These are phyloP conservation scores for Periglandula ipomoeae DNA, from an alignment of 2,329 filamentous ascomycete species.

Conservation along the genomic window DNA sequence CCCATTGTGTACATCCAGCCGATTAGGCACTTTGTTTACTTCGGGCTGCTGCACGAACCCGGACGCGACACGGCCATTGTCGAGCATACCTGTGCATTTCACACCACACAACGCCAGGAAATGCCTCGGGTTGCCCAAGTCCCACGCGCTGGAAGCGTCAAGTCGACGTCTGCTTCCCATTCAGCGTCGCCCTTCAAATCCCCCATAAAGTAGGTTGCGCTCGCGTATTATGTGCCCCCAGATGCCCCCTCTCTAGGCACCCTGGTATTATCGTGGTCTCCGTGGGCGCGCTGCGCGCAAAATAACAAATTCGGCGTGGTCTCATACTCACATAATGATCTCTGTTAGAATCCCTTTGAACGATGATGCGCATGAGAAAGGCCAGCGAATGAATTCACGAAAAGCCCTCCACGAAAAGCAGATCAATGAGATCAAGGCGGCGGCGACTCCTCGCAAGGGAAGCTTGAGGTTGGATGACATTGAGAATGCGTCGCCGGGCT, in stretches of 20 bases:
- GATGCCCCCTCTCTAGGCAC: not conserved
- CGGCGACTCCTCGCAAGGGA: conserved; percentile 59
- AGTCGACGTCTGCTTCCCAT: conserved; percentile 37
- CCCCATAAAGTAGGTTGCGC: conserved; percentile 43
- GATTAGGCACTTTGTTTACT: conserved; percentile 13
- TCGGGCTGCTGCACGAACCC: conserved; percentile 6
- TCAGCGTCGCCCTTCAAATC: conserved; percentile 47
- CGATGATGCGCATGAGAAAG: conserved; percentile 90
- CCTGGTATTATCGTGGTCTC: not conserved
- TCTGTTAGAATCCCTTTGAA: conserved; percentile 76
- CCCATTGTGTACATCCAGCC: conserved; percentile 1
- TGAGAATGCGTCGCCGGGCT: conserved; percentile 46
- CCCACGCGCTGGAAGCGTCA: conserved; percentile 39
- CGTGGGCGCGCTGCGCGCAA: not conserved
- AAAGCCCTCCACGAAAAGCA: conserved; percentile 84
- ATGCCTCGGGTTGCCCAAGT: conserved; percentile 53
- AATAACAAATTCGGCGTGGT: not conserved
- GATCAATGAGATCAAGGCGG: conserved; percentile 76
- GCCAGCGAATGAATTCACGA: conserved; percentile 74
- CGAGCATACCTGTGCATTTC: conserved; percentile 4
- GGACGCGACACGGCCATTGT: conserved; percentile 7
- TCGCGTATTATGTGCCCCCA: not conserved
- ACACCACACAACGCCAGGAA: conserved; percentile 14
- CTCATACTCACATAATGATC: conserved; percentile 4
- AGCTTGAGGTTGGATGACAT: conserved; percentile 49